phyloP scores from a whole-genome alignment of 2,329 filamentous ascomycete genomes.

The Penicillium paneum region DNA sequence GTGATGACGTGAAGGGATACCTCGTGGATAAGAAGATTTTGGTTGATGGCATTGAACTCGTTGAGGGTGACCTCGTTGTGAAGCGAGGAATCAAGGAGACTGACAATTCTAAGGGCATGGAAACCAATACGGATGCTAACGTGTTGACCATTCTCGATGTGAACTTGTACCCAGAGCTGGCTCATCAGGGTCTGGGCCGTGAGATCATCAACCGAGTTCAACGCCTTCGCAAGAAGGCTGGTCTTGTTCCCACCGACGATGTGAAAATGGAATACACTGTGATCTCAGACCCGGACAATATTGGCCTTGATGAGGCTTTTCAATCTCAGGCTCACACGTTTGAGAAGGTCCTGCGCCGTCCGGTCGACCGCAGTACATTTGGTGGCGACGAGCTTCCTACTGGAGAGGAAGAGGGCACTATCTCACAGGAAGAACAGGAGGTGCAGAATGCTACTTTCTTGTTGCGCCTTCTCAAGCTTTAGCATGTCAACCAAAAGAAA shows the following conservation, averaged over 20 bases:
- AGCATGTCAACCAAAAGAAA: constrained; percentile 25
- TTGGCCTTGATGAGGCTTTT: constrained; percentile 70
- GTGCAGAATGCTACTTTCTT: constrained; percentile 78
- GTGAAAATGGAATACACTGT: constrained; percentile 92
- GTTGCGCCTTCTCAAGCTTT: constrained; percentile 72
- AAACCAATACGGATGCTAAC: constrained; percentile 84
- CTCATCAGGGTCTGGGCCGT: constrained; percentile 81
- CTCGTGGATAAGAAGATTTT: constrained; percentile 68
- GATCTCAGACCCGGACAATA: constrained; percentile 70
- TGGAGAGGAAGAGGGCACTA: constrained; percentile 57
- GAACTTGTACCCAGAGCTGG: constrained; percentile 77
- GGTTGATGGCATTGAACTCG: constrained; percentile 81
- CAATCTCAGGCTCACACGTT: constrained; percentile 65
- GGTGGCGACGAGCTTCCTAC: constrained; percentile 57
- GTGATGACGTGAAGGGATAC: constrained; percentile 77
- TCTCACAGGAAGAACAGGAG: constrained; percentile 80
- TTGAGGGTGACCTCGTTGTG: constrained; percentile 78
- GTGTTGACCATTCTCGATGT: constrained; percentile 88
- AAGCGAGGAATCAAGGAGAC: constrained; percentile 74
- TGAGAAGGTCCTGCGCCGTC: constrained; percentile 73
- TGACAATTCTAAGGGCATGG: constrained; percentile 67
- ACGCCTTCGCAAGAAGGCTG: constrained; percentile 87
- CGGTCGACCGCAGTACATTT: constrained; percentile 66
- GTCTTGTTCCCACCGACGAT: constrained; percentile 85
- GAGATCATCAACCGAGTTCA: constrained; percentile 94